Conservation (phyloP, 2,329 filamentous ascomycete species). For the Fonsecaea monophora region DNA sequence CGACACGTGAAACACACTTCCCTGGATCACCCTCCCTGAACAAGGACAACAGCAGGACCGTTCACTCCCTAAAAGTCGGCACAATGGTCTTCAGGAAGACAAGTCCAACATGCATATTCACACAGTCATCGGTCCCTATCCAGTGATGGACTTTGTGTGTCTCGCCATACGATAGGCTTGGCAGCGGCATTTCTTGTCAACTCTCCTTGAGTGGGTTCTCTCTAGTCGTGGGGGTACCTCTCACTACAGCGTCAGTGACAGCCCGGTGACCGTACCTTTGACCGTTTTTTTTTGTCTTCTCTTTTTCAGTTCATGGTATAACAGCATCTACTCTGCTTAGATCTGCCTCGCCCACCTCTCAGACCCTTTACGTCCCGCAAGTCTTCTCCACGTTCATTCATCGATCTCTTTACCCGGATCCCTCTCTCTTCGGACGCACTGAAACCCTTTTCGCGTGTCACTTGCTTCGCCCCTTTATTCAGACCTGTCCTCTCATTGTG, state of each 20-base stretch:
- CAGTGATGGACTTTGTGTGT: not conserved
- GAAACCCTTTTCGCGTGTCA: no score
- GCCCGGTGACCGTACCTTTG: not conserved
- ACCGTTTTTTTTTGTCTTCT: not conserved
- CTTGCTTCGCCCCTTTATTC: no score
- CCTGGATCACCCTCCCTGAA: not conserved
- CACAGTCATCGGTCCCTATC: not conserved
- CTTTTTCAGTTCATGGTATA: not conserved
- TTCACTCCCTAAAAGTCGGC: not conserved
- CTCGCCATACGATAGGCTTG: not conserved
- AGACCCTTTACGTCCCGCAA: no score
- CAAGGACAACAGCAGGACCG: not conserved
- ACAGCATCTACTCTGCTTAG: not conserved
- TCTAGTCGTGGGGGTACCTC: not conserved
- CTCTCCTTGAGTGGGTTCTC: not conserved
- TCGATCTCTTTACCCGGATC: no score
- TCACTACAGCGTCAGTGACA: not conserved
- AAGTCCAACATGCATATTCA: not conserved
- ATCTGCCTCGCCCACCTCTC: not conserved
- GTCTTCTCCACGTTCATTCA: no score
- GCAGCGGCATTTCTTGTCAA: not conserved
- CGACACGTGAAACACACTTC: not conserved
- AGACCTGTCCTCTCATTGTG: no score
- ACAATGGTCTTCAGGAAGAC: not conserved
- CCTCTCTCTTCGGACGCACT: no score